Conservation (phyloP, 345 rosid species). For the Rhodomyrtus tomentosa region DNA sequence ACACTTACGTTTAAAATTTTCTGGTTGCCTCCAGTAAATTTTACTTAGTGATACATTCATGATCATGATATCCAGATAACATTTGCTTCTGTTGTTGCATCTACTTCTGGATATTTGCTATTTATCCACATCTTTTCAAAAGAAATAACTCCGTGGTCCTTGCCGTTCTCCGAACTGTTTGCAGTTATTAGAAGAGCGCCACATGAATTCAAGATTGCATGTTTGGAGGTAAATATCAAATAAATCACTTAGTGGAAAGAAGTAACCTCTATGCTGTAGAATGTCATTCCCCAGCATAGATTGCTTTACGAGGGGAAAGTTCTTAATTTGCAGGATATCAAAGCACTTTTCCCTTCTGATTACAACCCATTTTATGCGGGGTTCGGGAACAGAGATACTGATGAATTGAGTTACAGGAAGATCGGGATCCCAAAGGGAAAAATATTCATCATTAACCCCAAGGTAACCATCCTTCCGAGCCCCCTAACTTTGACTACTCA, state of each 20-base stretch:
- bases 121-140: neutral
- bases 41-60: neutral
- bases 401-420: conserved; percentile 81
- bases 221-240: conserved; percentile 56
- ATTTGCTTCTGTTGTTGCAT: neutral
- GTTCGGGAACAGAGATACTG: conserved; percentile 86
- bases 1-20: neutral
- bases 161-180: neutral
- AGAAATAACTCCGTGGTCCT: neutral
- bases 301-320: neutral
- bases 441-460: conserved; percentile 84
- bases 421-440: conserved; percentile 92
- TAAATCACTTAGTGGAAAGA: neutral
- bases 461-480: conserved; percentile 25
- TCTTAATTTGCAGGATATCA: conserved; percentile 50
- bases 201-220: conserved; percentile 90
- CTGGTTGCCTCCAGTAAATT: neutral
- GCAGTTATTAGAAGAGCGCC: conserved; percentile 93
- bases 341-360: conserved; percentile 73
- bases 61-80: neutral
- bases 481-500: neutral
- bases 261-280: neutral
- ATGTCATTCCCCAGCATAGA: neutral
- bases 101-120: neutral
- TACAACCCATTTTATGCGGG: conserved; percentile 94